phyloP scores from a whole-genome alignment of 768 basidiomycete species.

The Clitopilus hobsonii region DNA sequence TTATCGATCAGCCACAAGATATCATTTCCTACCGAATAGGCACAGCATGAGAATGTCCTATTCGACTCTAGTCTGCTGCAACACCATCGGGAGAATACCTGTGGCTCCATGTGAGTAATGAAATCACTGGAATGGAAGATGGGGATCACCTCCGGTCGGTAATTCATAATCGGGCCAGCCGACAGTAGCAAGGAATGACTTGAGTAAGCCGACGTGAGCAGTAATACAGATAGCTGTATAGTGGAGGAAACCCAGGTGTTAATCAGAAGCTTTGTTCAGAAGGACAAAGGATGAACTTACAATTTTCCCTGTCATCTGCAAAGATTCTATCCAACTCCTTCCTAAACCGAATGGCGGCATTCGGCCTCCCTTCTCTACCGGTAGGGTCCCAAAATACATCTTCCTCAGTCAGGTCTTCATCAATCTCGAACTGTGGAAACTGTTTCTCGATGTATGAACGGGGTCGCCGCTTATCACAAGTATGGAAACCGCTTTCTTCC shows the following conservation, averaged over 20 bases:
- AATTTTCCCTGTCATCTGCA: constrained; percentile 33
- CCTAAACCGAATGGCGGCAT: constrained; percentile 43
- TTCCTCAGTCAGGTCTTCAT: constrained; percentile 54
- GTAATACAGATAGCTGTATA: constrained; percentile 62
- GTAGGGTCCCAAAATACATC: constrained; percentile 60
- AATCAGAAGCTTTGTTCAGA: too few relatives aligned
- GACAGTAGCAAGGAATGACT: constrained; percentile 44
- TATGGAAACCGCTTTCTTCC: constrained; percentile 64
- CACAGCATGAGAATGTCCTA: not conserved
- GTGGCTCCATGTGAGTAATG: not conserved
- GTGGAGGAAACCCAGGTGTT: too few relatives aligned
- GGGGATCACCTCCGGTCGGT: constrained; percentile 55
- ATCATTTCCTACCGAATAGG: not conserved
- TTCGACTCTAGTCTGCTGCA: not conserved
- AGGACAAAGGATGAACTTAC: constrained; percentile 32
- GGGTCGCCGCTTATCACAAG: constrained; percentile 61
- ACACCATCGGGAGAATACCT: not conserved
- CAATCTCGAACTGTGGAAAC: constrained; percentile 53
- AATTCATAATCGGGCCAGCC: constrained; percentile 40
- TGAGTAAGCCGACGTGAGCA: constrained; percentile 60
- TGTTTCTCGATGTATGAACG: constrained; percentile 39
- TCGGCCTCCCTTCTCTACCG: constrained; percentile 44
- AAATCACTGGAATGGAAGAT: not conserved
- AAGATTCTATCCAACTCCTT: constrained; percentile 55
- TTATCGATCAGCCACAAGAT: not conserved